Conservation (phyloP, 495 filamentous ascomycete genomes). For the Lentithecium fluviatile region DNA sequence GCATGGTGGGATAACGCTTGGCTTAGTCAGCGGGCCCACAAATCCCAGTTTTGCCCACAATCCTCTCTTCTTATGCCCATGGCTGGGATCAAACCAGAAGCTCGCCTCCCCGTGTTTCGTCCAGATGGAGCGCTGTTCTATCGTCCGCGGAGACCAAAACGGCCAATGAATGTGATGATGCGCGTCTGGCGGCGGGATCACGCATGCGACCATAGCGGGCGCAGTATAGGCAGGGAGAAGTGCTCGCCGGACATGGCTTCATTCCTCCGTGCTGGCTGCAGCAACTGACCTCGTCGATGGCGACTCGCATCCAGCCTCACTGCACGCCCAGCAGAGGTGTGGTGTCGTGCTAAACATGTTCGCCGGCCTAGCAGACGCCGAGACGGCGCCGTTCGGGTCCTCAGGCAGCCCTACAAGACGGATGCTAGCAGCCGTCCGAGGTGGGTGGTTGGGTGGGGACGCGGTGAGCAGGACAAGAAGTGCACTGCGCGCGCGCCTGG, state of each 20-base stretch:
- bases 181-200: conserved; percentile 2
- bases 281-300: neutral
- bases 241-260: neutral
- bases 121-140: neutral
- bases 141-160: neutral
- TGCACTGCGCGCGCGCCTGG: no score
- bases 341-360: no score
- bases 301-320: neutral
- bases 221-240: conserved; percentile 2
- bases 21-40: no score
- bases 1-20: no score
- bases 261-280: neutral
- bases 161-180: neutral
- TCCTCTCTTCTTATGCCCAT: neutral
- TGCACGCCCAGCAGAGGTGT: no score
- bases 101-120: neutral
- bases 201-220: conserved; percentile 1
- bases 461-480: no score
- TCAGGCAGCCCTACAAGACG: no score
- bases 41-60: neutral
- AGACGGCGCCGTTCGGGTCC: no score
- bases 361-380: no score
- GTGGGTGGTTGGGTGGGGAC: no score
- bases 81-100: neutral
- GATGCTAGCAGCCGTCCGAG: no score